phyloP scores from a whole-genome alignment of 1,139 yeast species.

The Meyerozyma carpophila region DNA sequence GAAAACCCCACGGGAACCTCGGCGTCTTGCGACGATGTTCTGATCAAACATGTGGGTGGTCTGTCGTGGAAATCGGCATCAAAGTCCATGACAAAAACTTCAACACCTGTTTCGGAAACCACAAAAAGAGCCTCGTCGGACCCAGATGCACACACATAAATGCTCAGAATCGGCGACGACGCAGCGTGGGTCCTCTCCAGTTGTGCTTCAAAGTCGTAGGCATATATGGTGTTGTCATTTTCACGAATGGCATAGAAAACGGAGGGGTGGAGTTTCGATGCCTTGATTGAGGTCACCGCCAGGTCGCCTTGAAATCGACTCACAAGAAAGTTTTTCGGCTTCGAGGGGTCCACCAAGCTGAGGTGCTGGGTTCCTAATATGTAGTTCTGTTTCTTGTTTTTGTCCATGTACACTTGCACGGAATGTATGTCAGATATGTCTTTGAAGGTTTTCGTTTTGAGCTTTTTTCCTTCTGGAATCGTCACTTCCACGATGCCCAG shows the following conservation, averaged over 20 bases:
- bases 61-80: slow-evolving; percentile 6
- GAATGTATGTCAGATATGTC: slow-evolving; percentile 7
- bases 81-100: slow-evolving; percentile 23
- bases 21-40: slow-evolving; percentile 5
- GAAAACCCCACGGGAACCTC: slow-evolving; percentile 7
- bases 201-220: slow-evolving; percentile 5
- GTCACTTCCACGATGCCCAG: slow-evolving; percentile 13
- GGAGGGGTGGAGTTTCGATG: slow-evolving; percentile 6
- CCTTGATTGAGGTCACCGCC: slow-evolving; percentile 3
- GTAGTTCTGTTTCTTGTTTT: neutral
- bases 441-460: slow-evolving; percentile 12
- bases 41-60: slow-evolving; percentile 7
- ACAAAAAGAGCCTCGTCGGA: slow-evolving; percentile 18
- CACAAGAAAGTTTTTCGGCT: slow-evolving; percentile 7
- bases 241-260: slow-evolving; percentile 6
- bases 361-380: slow-evolving; percentile 7
- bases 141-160: slow-evolving; percentile 5
- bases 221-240: slow-evolving; percentile 2
- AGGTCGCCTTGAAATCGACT: slow-evolving; percentile 2
- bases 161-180: slow-evolving; percentile 3
- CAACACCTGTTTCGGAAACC: slow-evolving; percentile 26
- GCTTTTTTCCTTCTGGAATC: slow-evolving; percentile 11
- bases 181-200: slow-evolving; percentile 3
- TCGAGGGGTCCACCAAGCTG: slow-evolving; percentile 10
- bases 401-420: slow-evolving; percentile 3